Evolutionary conservation across 2,329 filamentous ascomycete species (phyloP), one percentile per base, ranked within the genome.

Genomic region (Capronia americana): DNA sequence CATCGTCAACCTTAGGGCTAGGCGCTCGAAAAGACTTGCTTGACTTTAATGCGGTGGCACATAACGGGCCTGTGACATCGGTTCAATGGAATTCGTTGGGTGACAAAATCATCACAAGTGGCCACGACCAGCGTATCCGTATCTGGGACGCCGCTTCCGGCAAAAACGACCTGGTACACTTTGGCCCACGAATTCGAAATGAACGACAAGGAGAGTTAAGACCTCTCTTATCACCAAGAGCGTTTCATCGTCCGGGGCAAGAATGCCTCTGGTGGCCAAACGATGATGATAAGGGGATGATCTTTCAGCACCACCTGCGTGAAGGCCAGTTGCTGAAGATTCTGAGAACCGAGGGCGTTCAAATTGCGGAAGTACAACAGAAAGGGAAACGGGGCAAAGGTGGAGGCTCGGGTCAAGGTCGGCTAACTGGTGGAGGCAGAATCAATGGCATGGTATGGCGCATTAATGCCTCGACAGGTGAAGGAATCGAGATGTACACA

Each of bases 151-250:
- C 91, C 1, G 84, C 84, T 0, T 92, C 87, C 0, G 92, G 93
- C 1, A 90, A 90, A 20, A 97, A 98, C 77, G 96, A 92, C 0
- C 86, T 97, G 5, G 91, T 91, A 0, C 93, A 90, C 76, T 98
- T 97, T 75, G 93, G 93, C 0, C 91, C 93, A 0, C 84, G 88
- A 30, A 84, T 97, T 48, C 90, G 89, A 72, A 97, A 97, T 76
- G 84, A 70, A 77, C 82, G 69, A 57, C 4, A 86, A 85, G 23
- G 88, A 84, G 66, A 81, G 86, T 23, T 83, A 82, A 54, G 58
- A 34, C 87, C 92, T 65, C 79, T 92, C 62, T 77, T 88, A 8
- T 83, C 88, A 0, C 92, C 93, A 0, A 82, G 81, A 0, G 81
- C 85, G 7, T 75, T 90, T 28, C 78, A 81, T 4, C 55, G 32